Conservation (phyloP, 805 yeast species). For the Lachancea fermentati region DNA sequence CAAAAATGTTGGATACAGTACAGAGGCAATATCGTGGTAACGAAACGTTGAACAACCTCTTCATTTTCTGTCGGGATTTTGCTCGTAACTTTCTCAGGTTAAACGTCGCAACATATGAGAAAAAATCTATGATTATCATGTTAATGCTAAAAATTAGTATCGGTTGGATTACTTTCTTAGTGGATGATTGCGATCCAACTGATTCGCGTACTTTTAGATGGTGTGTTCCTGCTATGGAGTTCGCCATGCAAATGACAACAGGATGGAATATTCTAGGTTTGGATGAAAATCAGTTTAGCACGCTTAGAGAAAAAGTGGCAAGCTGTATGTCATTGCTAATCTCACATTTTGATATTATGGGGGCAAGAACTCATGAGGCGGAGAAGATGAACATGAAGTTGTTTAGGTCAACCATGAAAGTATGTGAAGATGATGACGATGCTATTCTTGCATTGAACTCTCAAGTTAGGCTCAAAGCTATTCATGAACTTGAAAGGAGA, state of each 20-base stretch:
- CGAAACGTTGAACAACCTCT: conserved; percentile 69
- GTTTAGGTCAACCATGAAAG: conserved; percentile 29
- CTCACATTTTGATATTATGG: conserved; percentile 97
- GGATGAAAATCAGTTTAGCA: conserved; percentile 67
- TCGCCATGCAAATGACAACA: conserved; percentile 89
- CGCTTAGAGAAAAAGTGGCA: conserved; percentile 76
- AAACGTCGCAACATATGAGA: conserved; percentile 47
- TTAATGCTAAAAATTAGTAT: conserved; percentile 70
- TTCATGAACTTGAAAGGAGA: conserved; percentile 55
- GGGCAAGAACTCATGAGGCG: conserved; percentile 75
- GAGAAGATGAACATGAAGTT: conserved; percentile 39
- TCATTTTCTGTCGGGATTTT: conserved; percentile 73
- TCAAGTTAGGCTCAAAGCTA: conserved; percentile 61
- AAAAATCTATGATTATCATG: conserved; percentile 63
- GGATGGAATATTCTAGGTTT: conserved; percentile 84
- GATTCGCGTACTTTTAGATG: conserved; percentile 89
- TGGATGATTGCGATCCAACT: conserved; percentile 91
- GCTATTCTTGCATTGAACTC: conserved; percentile 52
- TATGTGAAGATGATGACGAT: conserved; percentile 46
- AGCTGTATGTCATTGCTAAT: conserved; percentile 90
- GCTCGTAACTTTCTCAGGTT: conserved; percentile 65
- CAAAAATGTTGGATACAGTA: conserved; percentile 45
- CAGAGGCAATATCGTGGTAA: conserved; percentile 61
- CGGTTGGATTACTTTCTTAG: conserved; percentile 88
- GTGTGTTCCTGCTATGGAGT: conserved; percentile 94